Conservation (phyloP, 257 asterid genomes). For the Ballota nigra region DNA sequence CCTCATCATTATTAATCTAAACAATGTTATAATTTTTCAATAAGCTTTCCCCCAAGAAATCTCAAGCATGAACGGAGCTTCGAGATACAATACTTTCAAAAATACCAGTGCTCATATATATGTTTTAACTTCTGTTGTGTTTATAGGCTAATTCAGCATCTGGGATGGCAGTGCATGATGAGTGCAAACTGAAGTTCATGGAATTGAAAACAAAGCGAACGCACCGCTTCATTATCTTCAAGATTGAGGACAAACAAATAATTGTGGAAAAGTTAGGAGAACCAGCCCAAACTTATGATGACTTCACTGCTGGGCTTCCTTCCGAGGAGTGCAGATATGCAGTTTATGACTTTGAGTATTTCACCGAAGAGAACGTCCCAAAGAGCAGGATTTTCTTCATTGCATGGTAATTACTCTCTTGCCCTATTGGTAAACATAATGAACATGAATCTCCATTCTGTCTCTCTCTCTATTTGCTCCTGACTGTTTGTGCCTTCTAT, state of each 20-base stretch:
- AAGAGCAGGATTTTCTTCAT: conserved; percentile 46
- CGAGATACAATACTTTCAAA: neutral
- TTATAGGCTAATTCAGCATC: conserved; percentile 40
- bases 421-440: neutral
- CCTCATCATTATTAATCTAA: no score
- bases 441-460: neutral
- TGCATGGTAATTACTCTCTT: conserved; percentile 32
- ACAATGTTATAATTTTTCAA: no score
- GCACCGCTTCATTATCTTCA: conserved; percentile 41
- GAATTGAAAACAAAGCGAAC: conserved; percentile 39
- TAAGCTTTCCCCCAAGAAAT: no score
- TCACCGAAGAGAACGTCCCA: conserved; percentile 40
- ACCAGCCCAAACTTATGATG: conserved; percentile 31
- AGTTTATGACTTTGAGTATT: conserved; percentile 38
- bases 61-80: no score
- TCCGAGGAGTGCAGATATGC: conserved; percentile 40
- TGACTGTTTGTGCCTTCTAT: neutral
- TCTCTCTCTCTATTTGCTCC: neutral
- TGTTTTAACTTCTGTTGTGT: neutral
- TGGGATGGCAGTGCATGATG: conserved; percentile 44
- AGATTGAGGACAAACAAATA: conserved; percentile 43
- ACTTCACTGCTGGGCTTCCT: conserved; percentile 37
- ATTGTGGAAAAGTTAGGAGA: conserved; percentile 41
- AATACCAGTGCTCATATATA: neutral
- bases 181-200: conserved; percentile 42